Base-by-base conservation (phyloP, 2,329 filamentous ascomycete species). In the Paracoccidioides lutzii region DNA sequence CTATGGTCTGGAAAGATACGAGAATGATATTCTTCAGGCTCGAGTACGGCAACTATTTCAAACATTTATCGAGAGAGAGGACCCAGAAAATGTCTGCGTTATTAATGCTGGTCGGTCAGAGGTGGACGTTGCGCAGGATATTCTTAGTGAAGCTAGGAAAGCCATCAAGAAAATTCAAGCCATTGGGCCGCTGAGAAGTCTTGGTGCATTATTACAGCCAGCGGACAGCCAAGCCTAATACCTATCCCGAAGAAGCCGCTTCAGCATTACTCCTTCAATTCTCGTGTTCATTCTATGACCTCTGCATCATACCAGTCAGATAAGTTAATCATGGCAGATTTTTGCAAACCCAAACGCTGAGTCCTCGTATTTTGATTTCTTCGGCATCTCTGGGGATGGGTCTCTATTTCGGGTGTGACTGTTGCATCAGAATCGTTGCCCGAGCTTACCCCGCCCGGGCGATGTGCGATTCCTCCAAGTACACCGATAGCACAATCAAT, bases 1-100 rank as follows among this genome's bases (percentile, higher is more conserved):
- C 0, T 98, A 85, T 76, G 93, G 93, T 1, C 80, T 78, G 15
- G 93, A 98, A 76, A 78, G 88, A 59, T 98, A 97, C 66, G 93
- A 98, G 74, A 85, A 82, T 67, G 80, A 79, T 58, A 82, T 84
- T 65, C 87, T 95, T 81, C 93, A 98, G 73, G 76, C 78, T 58
- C 79, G 82, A 8, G 93, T 97, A 12, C 75, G 88, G 22, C 79
- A 83, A 59, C 68, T 94, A 52, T 96, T 95, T 69, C 78, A 72
- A 43, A 73, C 73, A 10, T 64, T 84, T 61, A 72, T 76, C 59
- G 62, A 70, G 55, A 64, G 67, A 41, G 73, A 75, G 52, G 75
- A 78, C 57, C 72, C 72, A 32, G 74, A 76, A 35, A 75, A 81
- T 58, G 76, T 83, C 55, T 69, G 73, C 37, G 67, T 74, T 5